These are phyloP conservation scores for Leccinum pachyderme DNA, from an alignment of 1,284 basidiomycete genomes.

Conservation along the genomic window DNA sequence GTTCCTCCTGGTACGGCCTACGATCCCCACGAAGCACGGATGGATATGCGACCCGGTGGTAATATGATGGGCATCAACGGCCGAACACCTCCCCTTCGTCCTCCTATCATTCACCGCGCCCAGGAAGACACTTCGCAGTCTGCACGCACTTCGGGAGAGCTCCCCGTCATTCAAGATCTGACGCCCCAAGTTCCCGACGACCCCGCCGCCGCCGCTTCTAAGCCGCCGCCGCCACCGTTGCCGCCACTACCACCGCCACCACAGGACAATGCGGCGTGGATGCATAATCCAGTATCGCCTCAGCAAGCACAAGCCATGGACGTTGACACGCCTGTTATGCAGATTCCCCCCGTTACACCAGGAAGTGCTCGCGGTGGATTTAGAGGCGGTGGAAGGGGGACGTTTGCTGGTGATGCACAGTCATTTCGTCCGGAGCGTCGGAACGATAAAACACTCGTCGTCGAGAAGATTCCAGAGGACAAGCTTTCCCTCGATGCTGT, in stretches of 20 bases:
- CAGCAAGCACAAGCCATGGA: conserved; percentile 37
- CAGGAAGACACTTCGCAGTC: conserved; percentile 44
- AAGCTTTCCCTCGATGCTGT: conserved; percentile 77
- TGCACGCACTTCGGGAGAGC: conserved; percentile 54
- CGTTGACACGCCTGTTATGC: conserved; percentile 33
- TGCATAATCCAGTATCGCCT: conserved; percentile 10
- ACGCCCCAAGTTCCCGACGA: conserved; percentile 52
- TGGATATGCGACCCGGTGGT: conserved; percentile 61
- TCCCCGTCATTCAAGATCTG: conserved; percentile 76
- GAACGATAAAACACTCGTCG: conserved; percentile 83
- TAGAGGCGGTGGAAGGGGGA: conserved; percentile 48
- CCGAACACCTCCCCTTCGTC: conserved; percentile 47
- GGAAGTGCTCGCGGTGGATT: conserved; percentile 42
- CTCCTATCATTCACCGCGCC: conserved; percentile 53
- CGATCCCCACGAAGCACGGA: conserved; percentile 72
- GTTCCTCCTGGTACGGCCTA: conserved; percentile 52
- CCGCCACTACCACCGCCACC: not conserved
- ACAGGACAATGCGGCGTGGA: conserved; percentile 17
- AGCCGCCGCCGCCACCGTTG: not conserved
- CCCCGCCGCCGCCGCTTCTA: conserved; percentile 9
- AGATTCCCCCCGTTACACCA: conserved; percentile 31
- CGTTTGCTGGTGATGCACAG: conserved; percentile 60
- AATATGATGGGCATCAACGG: conserved; percentile 31
- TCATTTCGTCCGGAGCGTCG: conserved; percentile 64
- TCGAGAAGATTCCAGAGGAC: conserved; percentile 91